A percentile compares a stretch with the other conserved stretches of the same genome.
Evolutionary conservation across 192 early-diverging fungal species (phyloP).

Genomic region (Helicostylum pulchrum): DNA sequence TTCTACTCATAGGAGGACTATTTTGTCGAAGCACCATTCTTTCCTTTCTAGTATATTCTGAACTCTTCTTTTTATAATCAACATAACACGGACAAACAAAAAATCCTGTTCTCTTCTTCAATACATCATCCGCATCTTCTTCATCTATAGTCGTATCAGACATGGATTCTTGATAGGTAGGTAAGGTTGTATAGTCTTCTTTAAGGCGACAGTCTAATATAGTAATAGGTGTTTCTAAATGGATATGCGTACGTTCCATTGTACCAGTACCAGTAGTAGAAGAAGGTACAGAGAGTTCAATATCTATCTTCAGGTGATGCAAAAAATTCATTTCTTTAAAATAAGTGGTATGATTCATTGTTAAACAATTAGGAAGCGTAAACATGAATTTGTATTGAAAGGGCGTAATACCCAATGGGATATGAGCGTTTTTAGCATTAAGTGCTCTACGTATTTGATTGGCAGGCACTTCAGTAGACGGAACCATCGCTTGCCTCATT

Average conservation of each 20-base stretch:
- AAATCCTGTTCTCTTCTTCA: slow-evolving; percentile 11
- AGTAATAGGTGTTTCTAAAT: slow-evolving; percentile 25
- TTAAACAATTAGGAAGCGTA: slow-evolving; percentile 28
- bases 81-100: slow-evolving; percentile 27
- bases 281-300: slow-evolving; percentile 17
- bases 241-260: slow-evolving; percentile 11
- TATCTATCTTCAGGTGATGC: slow-evolving; percentile 27
- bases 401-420: slow-evolving; percentile 2
- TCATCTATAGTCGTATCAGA: slow-evolving; percentile 5
- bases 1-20: neutral
- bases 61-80: slow-evolving; percentile 23
- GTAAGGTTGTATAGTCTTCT: slow-evolving; percentile 27
- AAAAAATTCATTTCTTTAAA: slow-evolving; percentile 26
- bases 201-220: slow-evolving; percentile 31
- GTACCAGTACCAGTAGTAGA: neutral
- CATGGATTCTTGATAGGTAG: slow-evolving; percentile 27
- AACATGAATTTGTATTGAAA: slow-evolving; percentile 32
- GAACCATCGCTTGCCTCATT: neutral
- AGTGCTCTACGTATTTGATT: slow-evolving; percentile 16
- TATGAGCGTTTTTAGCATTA: slow-evolving; percentile 19
- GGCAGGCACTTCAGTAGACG: neutral
- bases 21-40: slow-evolving; percentile 11
- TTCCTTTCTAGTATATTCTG: slow-evolving; percentile 4
- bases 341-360: slow-evolving; percentile 31
- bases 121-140: neutral